Evolutionary conservation across 2,329 filamentous ascomycete genomes (phyloP).

Genomic region (Penicillium brasilianum): DNA sequence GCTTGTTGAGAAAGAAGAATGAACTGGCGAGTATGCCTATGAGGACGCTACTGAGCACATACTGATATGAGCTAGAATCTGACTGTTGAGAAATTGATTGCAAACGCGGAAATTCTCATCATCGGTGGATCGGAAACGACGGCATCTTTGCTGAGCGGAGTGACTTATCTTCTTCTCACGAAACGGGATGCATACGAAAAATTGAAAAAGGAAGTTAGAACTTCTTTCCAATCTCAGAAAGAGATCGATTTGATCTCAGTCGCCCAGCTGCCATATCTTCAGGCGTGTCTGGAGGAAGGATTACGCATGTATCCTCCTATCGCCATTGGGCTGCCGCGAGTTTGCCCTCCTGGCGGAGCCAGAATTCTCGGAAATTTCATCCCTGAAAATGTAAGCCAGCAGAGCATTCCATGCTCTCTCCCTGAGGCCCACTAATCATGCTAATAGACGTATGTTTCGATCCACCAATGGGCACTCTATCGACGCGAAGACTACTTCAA

Average conservation of each 20-base stretch:
- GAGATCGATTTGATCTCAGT: conserved; percentile 48
- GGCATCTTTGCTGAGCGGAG: conserved; percentile 50
- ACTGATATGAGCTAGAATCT: conserved; percentile 11
- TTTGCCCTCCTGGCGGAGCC: conserved; percentile 26
- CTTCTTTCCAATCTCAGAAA: conserved; percentile 39
- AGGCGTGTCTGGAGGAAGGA: conserved; percentile 50
- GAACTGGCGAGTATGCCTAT: conserved; percentile 19
- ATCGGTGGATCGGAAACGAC: conserved; percentile 55
- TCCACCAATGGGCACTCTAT: conserved; percentile 55
- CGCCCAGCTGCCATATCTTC: conserved; percentile 45
- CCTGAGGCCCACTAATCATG: background rate
- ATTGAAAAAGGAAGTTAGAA: conserved; percentile 48
- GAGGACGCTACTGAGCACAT: background rate
- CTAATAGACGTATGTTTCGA: conserved; percentile 48
- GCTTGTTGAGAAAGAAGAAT: conserved; percentile 25
- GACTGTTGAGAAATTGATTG: conserved; percentile 38
- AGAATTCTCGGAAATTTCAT: conserved; percentile 30
- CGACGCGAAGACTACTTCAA: conserved; percentile 53
- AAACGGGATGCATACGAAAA: conserved; percentile 39
- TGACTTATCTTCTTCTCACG: conserved; percentile 48
- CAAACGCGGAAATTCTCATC: conserved; percentile 41
- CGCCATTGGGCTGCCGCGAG: conserved; percentile 30
- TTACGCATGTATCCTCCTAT: conserved; percentile 50
- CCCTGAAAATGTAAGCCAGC: conserved; percentile 25
- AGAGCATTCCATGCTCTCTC: background rate